These are phyloP conservation scores for Linum usitatissimum DNA, from an alignment of 345 rosid species.

Conservation along the genomic window DNA sequence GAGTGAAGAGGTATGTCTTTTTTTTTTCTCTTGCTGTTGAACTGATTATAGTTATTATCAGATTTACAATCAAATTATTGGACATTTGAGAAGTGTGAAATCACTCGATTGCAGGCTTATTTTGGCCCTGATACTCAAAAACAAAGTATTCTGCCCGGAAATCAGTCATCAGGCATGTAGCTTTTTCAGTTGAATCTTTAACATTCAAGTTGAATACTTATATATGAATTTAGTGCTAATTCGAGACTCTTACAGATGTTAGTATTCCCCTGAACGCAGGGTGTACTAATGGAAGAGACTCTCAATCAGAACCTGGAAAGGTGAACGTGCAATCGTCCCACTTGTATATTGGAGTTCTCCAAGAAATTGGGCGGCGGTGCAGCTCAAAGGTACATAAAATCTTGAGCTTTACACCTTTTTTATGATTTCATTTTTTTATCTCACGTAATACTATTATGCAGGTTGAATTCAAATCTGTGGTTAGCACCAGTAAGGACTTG, in stretches of 20 bases:
- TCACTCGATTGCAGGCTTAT: conserved; percentile 28
- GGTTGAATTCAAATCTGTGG: conserved; percentile 80
- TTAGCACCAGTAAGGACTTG: conserved; percentile 82
- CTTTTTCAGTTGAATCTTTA: not conserved
- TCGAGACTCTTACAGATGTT: conserved; percentile 40
- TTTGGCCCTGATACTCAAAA: conserved; percentile 35
- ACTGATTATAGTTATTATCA: not conserved
- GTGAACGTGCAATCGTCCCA: conserved; percentile 46
- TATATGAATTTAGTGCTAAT: conserved; percentile 16
- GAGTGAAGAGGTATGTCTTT: conserved; percentile 58
- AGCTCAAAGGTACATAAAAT: conserved; percentile 53
- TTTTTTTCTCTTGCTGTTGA: not conserved
- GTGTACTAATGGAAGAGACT: conserved; percentile 39
- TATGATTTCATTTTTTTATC: conserved; percentile 8
- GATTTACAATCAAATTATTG: not conserved
- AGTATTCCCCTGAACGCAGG: conserved; percentile 43
- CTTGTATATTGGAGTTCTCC: conserved; percentile 66
- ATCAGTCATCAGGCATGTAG: conserved; percentile 42
- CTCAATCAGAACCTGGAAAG: conserved; percentile 53
- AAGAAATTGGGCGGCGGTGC: conserved; percentile 88
- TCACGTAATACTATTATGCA: conserved; percentile 20
- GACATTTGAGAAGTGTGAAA: not conserved
- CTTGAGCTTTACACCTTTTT: conserved; percentile 8
- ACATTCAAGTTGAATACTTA: not conserved
- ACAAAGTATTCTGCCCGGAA: conserved; percentile 31